Percentiles rank a stretch among this genome's conserved stretches.
Evolutionary conservation across 768 basidiomycete genomes (phyloP).

Genomic region (Melanogaster broomeanus): DNA sequence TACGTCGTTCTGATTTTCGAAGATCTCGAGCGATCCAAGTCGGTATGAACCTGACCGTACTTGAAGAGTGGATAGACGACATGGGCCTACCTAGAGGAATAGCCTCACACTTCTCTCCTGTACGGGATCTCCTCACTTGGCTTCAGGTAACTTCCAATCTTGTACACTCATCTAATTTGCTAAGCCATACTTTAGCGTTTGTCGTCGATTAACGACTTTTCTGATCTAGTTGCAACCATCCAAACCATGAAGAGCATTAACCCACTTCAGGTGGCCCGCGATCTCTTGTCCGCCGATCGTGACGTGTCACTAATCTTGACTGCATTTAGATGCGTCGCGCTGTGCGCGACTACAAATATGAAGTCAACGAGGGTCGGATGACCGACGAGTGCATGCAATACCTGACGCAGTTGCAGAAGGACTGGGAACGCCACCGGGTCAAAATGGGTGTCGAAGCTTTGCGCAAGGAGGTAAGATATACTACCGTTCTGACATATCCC

Average conservation of each 20-base stretch:
- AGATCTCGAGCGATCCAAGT: conserved; percentile 88
- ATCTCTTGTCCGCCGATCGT: background rate
- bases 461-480: conserved; percentile 67
- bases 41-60: conserved; percentile 75
- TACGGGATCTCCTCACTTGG: conserved; percentile 84
- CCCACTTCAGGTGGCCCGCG: conserved; percentile 72
- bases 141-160: conserved; percentile 57
- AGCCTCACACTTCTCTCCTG: conserved; percentile 78
- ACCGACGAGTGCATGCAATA: conserved; percentile 95
- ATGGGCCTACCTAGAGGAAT: conserved; percentile 81
- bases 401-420: conserved; percentile 91
- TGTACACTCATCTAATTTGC: background rate
- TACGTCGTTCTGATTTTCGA: conserved; percentile 10
- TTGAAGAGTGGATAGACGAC: conserved; percentile 91
- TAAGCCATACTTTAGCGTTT: conserved; percentile 53
- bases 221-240: conserved; percentile 85
- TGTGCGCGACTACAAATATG: conserved; percentile 90
- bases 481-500: background rate
- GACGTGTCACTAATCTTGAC: background rate
- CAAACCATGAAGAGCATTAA: conserved; percentile 87
- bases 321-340: conserved; percentile 81
- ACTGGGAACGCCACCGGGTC: conserved; percentile 93
- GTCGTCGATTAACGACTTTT: conserved; percentile 86
- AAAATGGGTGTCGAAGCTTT: conserved; percentile 84
- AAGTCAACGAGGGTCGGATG: conserved; percentile 91